Conservation (phyloP, 768 basidiomycete genomes). For the Lactarius sp. region DNA sequence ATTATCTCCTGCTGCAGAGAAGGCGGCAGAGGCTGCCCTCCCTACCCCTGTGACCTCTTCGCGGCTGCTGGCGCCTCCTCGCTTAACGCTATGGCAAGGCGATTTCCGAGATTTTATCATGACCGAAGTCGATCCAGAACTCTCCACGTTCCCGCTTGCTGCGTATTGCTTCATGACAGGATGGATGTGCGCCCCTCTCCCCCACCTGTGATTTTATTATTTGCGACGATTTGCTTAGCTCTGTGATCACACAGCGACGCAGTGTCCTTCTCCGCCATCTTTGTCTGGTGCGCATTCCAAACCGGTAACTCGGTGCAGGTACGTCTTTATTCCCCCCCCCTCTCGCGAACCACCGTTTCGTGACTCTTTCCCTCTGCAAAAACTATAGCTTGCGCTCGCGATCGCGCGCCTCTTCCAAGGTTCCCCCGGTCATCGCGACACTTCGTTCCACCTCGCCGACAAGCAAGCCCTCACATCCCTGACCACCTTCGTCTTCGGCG, state of each 20-base stretch:
- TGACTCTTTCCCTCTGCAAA: background rate
- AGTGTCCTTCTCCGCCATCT: conserved; percentile 72
- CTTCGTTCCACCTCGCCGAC: conserved; percentile 71
- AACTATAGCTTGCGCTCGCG: conserved; percentile 63
- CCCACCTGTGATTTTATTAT: background rate
- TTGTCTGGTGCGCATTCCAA: conserved; percentile 84
- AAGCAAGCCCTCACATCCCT: conserved; percentile 81
- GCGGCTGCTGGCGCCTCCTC: background rate
- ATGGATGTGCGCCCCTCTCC: conserved; percentile 50
- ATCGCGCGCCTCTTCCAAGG: conserved; percentile 72
- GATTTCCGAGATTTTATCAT: conserved; percentile 34
- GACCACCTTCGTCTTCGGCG: conserved; percentile 68
- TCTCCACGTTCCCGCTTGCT: conserved; percentile 49
- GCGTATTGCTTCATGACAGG: conserved; percentile 79
- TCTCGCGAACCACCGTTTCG: conserved; percentile 4
- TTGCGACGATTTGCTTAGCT: background rate
- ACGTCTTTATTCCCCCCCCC: conserved; percentile 17
- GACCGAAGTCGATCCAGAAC: conserved; percentile 48
- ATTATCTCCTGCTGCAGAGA: background rate
- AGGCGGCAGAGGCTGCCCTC: conserved; percentile 10
- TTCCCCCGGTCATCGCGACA: conserved; percentile 43
- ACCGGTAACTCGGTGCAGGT: conserved; percentile 74
- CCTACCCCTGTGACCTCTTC: conserved; percentile 13
- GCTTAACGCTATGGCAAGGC: background rate
- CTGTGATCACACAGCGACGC: conserved; percentile 45